Evolutionary conservation across 345 rosid species (phyloP), one percentile per base, ranked within the genome.

Genomic region (Raphanus raphanistrum): DNA sequence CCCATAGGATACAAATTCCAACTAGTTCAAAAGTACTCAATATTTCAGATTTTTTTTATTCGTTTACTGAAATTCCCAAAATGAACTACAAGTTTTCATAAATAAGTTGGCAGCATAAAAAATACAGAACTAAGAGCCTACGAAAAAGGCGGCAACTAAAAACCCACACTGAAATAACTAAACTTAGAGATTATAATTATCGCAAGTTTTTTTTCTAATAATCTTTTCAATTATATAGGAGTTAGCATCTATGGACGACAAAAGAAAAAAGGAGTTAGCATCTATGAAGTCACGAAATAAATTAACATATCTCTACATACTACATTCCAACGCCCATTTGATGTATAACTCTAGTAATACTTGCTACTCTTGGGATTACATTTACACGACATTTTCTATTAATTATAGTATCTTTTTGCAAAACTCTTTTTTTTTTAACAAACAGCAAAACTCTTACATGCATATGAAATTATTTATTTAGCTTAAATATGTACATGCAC

Each of bases 1-100:
- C 25, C 26, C 13, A 29, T 78, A 66, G 81, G 73, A 17, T 59
- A 45, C 81, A 72, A 66, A 77, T 38, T 63, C 80, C 80, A 38
- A 63, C 29, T 70, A 52, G 75, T 77, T 70, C 50, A 43, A 35
- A 55, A 77, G 60, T 64, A 55, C 55, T 27, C 36, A 33, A 33
- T 33, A 33, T 36, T 63, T 3, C 0, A 28, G 31, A 28, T 28
- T 28, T 2, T 2, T 28, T 3, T 28, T 28, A 21, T 28, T 28
- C 31, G 31, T 28, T 4, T 28, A 4, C 2, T 28, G 31, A 28
- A 28, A 28, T 28, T 28, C 4, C 31, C 31, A 28, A 28, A 28
- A 28, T 28, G 31, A 28, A 28, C 2, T 28, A 28, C 31, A 28
- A 28, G 31, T 28, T 28, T 28, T 28, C 31, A 28, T 28, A 28